Evolutionary conservation across 805 yeast species (phyloP).

Genomic region (Sungouiozyma intestinalis): DNA sequence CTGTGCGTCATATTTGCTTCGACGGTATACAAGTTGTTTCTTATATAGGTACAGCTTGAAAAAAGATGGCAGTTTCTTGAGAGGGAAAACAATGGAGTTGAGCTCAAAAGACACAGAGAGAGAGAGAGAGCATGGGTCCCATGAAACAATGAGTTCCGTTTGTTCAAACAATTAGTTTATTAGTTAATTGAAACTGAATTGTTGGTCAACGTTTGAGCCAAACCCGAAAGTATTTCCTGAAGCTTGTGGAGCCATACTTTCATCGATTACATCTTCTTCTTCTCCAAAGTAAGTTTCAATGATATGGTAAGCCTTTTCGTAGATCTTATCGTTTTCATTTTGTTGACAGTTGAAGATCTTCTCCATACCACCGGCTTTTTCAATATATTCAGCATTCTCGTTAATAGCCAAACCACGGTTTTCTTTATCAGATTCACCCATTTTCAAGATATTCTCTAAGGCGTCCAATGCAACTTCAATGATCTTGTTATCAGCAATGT

Average conservation of each 20-base stretch:
- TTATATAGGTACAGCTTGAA: no score
- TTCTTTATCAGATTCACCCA: constrained; percentile 90
- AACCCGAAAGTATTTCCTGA: constrained; percentile 83
- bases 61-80: no score
- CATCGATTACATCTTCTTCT: constrained; percentile 65
- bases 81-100: no score
- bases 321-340: constrained; percentile 84
- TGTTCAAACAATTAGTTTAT: not conserved
- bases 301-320: constrained; percentile 80
- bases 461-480: constrained; percentile 95
- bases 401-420: constrained; percentile 57
- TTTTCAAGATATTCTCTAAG: constrained; percentile 81
- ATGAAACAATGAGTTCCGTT: no score
- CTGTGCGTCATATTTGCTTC: no score
- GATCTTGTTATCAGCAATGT: constrained; percentile 81
- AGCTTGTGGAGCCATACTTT: constrained; percentile 65
- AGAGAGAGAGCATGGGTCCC: no score
- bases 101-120: no score
- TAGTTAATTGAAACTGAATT: constrained; percentile 22
- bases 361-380: constrained; percentile 98
- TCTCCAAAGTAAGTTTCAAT: constrained; percentile 87
- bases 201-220: constrained; percentile 58
- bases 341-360: constrained; percentile 88
- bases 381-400: constrained; percentile 83
- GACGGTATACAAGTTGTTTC: no score